Percentiles rank a stretch among this genome's conserved stretches.
These are phyloP conservation scores for Geotrichum carabidarum DNA, from an alignment of 1,139 yeast genomes.

Conservation along the genomic window DNA sequence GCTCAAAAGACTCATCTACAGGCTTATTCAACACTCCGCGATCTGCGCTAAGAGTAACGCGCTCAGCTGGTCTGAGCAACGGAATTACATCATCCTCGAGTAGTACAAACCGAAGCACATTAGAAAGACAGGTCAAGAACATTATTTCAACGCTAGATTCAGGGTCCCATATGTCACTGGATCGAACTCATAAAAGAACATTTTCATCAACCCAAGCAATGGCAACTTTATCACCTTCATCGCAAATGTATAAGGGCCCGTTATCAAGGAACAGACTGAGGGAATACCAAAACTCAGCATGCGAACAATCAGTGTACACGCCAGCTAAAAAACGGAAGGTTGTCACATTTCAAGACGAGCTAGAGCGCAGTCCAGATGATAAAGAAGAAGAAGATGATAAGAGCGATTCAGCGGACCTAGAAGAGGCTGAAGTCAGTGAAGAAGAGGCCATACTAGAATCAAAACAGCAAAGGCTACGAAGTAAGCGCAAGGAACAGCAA, in stretches of 20 bases:
- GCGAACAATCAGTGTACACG: background rate
- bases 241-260: background rate
- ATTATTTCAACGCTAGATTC: slow-evolving; percentile 2
- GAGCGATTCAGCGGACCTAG: background rate
- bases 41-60: background rate
- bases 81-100: no score
- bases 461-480: background rate
- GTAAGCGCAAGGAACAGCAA: background rate
- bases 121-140: slow-evolving; percentile 2
- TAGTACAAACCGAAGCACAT: background rate
- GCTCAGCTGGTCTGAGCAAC: background rate
- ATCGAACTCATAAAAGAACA: background rate
- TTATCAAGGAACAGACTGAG: background rate
- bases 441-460: background rate
- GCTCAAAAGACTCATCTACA: background rate
- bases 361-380: background rate
- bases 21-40: background rate
- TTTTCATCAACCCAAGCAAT: background rate
- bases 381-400: background rate
- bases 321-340: slow-evolving; percentile 7
- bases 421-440: background rate
- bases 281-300: background rate
- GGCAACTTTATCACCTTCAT: background rate
- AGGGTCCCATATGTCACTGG: background rate
- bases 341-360: slow-evolving; percentile 5